Conservation (phyloP, 1,284 basidiomycete genomes). For the Tranzscheliella williamsii region DNA sequence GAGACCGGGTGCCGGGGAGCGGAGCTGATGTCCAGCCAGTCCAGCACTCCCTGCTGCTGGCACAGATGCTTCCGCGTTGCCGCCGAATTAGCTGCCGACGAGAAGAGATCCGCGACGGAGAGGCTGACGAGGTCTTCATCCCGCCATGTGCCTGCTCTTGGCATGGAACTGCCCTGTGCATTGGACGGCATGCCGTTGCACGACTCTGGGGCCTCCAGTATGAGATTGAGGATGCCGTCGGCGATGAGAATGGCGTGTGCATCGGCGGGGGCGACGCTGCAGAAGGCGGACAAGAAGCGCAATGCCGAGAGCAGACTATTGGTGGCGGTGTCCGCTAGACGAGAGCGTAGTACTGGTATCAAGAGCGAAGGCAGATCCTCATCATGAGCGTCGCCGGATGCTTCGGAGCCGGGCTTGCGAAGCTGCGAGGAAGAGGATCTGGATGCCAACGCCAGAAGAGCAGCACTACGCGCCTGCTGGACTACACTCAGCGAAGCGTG, state of each 20-base stretch:
- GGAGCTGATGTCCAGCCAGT: constrained; percentile 28
- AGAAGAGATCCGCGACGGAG: constrained; percentile 24
- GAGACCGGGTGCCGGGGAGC: constrained; percentile 3
- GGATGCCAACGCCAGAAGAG: not conserved
- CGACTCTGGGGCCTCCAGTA: constrained; percentile 22
- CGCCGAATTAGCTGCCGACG: constrained; percentile 21
- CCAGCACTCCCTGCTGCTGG: constrained; percentile 22
- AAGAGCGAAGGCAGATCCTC: constrained; percentile 26
- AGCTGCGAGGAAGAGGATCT: not conserved
- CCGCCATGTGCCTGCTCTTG: not conserved
- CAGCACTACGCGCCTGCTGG: not conserved
- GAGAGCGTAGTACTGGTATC: constrained; percentile 23
- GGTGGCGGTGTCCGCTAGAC: constrained; percentile 28
- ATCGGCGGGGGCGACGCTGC: constrained; percentile 14
- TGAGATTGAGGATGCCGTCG: constrained; percentile 20
- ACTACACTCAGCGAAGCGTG: not conserved
- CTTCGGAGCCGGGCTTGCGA: too few species aligned
- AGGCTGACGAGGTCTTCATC: constrained; percentile 12
- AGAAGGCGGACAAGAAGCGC: constrained; percentile 24
- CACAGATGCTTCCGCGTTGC: constrained; percentile 19
- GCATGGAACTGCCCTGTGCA: not conserved
- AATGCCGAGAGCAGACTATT: constrained; percentile 27
- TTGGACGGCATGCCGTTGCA: constrained; percentile 6
- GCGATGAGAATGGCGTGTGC: constrained; percentile 22
- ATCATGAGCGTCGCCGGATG: too few species aligned